These are phyloP conservation scores for Fusarium temperatum DNA, from an alignment of 2,329 filamentous ascomycete species.

Conservation along the genomic window DNA sequence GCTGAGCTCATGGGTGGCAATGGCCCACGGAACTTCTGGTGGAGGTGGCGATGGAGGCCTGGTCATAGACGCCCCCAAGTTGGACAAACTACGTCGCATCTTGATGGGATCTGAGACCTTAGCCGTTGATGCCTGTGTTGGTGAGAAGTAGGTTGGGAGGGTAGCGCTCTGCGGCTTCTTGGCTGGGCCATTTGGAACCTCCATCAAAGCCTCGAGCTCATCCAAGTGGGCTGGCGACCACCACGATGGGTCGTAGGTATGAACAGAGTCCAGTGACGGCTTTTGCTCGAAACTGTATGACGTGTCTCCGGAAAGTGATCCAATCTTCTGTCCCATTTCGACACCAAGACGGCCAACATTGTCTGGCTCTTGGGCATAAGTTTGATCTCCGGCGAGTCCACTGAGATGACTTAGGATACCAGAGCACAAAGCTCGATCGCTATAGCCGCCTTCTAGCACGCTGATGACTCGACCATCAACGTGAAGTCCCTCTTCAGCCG, in stretches of 20 bases:
- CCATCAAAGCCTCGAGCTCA: slow-evolving; percentile 70
- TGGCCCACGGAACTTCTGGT: slow-evolving; percentile 85
- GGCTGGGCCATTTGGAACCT: slow-evolving; percentile 58
- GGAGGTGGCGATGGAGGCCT: slow-evolving; percentile 71
- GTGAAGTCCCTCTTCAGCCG: slow-evolving; percentile 78
- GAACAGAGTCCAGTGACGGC: slow-evolving; percentile 41
- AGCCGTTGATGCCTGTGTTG: slow-evolving; percentile 86
- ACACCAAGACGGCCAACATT: slow-evolving; percentile 58
- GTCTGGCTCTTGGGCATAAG: slow-evolving; percentile 48
- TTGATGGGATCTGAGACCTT: slow-evolving; percentile 77
- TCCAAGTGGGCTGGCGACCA: slow-evolving; percentile 74
- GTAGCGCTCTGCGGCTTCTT: slow-evolving; percentile 65
- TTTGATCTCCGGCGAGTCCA: slow-evolving; percentile 73
- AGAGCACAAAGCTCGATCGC: slow-evolving; percentile 86
- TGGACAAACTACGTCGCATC: slow-evolving; percentile 70
- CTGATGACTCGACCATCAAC: slow-evolving; percentile 90
- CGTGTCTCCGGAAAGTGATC: slow-evolving; percentile 49
- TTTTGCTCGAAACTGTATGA: slow-evolving; percentile 10
- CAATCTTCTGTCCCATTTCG: slow-evolving; percentile 66
- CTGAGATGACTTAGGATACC: slow-evolving; percentile 91
- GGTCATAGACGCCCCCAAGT: slow-evolving; percentile 52
- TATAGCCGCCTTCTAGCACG: slow-evolving; percentile 95
- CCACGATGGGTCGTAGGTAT: slow-evolving; percentile 74
- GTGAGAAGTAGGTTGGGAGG: slow-evolving; percentile 81
- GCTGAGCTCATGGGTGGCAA: slow-evolving; percentile 83